A percentile compares a stretch with the other conserved stretches of the same genome.
These are phyloP conservation scores for Nicotiana noctiflora DNA, from an alignment of 257 asterid species.

Conservation along the genomic window DNA sequence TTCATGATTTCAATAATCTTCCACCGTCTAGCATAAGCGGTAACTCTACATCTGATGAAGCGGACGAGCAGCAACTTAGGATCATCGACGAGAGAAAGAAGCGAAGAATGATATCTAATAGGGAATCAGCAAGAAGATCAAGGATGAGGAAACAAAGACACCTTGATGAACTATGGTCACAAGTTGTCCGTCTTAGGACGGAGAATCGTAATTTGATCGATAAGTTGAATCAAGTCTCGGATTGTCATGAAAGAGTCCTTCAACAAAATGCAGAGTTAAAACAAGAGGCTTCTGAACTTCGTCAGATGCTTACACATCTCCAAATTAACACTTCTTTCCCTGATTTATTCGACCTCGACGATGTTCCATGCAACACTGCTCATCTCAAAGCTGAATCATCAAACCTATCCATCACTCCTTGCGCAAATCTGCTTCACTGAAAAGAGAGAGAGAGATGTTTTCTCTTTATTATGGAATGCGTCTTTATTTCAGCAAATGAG, in stretches of 20 bases:
- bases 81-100: constrained; percentile 65
- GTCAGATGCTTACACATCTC: constrained; percentile 44
- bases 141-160: constrained; percentile 93
- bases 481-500: constrained; percentile 9
- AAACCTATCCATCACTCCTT: constrained; percentile 30
- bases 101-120: constrained; percentile 80
- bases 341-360: constrained; percentile 50
- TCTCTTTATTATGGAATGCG: constrained; percentile 18
- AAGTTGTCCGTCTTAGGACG: constrained; percentile 56
- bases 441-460: constrained; percentile 4
- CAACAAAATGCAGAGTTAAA: constrained; percentile 58
- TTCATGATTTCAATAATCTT: constrained; percentile 27
- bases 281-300: constrained; percentile 66
- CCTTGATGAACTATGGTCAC: constrained; percentile 79
- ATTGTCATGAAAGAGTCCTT: constrained; percentile 47
- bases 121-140: constrained; percentile 86
- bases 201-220: constrained; percentile 56
- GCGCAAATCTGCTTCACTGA: constrained; percentile 42
- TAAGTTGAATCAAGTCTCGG: constrained; percentile 46
- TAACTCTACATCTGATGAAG: constrained; percentile 76
- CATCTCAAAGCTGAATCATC: constrained; percentile 52
- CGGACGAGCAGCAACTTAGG: constrained; percentile 46
- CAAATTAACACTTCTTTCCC: constrained; percentile 41
- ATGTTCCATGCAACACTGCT: constrained; percentile 60
- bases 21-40: constrained; percentile 35